Evolutionary conservation across 495 filamentous ascomycete genomes (phyloP), one percentile per base, ranked within the genome.

Genomic region (Penicillium bialowiezense): DNA sequence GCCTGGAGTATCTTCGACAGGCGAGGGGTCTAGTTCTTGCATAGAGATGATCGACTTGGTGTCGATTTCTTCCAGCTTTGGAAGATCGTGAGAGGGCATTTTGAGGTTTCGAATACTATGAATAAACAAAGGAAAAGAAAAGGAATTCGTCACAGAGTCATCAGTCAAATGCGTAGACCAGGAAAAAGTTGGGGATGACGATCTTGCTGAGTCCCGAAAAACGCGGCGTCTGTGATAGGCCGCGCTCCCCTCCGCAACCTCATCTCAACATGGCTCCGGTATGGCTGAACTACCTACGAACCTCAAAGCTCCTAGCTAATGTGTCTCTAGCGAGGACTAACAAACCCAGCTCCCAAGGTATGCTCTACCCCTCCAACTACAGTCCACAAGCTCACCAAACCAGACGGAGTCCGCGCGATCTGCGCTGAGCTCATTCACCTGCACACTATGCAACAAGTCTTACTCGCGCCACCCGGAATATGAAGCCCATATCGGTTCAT

Each of bases 401-500:
- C 69, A 91, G 71, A 96, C 92, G 3, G 85, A 91, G 52, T 89
- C 86, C 29, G 92, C 92, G 1, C 84, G 89, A 29, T 89, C 90
- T 58, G 92, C 92, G 5, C 76, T 87, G n/a, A 88, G 87, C 55
- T 82, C 89, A 21, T 96, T 98, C 73, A 90, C 88, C 69, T 98
- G 79, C 47, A 75, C 74, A 7, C 68, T 84, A 14, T 84, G 80
- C 65, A 73, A 73, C 44, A 84, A 84, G 53, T 82, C 80, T 12
- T 84, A 84, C 55, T 75, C 72, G 3, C 78, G 80, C 17, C 76
- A 81, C 48, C 80, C 82, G 2, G 80, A 84, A 52, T 82, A 78
- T 44, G 80, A 83, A 66, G 80, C 80, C 7, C 80, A 84, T 56
- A 82, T 83, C 55, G 70, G 69, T 8, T 79, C 75, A 32, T 84